A percentile compares a stretch with the other conserved stretches of the same genome.
Conservation (phyloP, 2,329 filamentous ascomycete species). For the Monosporascus sp. region DNA sequence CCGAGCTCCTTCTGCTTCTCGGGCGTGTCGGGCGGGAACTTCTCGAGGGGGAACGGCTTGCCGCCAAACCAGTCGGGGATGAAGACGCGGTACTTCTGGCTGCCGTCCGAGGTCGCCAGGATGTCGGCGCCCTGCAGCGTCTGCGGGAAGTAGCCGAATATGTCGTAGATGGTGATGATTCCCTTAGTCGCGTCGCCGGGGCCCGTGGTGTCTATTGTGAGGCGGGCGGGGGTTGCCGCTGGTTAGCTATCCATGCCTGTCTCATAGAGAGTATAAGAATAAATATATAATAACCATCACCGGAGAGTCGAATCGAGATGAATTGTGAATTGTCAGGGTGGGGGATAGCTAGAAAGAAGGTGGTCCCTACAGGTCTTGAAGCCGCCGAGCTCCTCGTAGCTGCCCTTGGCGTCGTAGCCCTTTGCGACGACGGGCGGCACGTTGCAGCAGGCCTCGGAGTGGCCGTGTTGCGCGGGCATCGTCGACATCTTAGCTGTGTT, state of each 20-base stretch:
- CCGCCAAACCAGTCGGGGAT: slow-evolving; percentile 91
- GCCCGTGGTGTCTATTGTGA: slow-evolving; percentile 39
- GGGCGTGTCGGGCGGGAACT: slow-evolving; percentile 57
- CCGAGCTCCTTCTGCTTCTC: slow-evolving; percentile 57
- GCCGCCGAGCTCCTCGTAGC: slow-evolving; percentile 50
- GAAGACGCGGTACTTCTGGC: slow-evolving; percentile 73
- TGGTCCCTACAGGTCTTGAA: slow-evolving; percentile 46
- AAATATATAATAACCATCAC: background rate
- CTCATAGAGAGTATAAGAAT: background rate
- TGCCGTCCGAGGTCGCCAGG: slow-evolving; percentile 48
- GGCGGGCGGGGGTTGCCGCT: background rate
- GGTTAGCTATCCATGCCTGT: background rate
- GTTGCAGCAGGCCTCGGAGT: slow-evolving; percentile 53
- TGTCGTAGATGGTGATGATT: slow-evolving; percentile 59
- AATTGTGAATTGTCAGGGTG: background rate
- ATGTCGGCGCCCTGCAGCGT: slow-evolving; percentile 67
- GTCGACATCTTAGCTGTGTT: slow-evolving; percentile 36
- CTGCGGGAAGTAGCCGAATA: slow-evolving; percentile 69
- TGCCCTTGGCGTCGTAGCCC: slow-evolving; percentile 50
- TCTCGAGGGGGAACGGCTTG: slow-evolving; percentile 52
- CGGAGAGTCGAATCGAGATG: background rate
- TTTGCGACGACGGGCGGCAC: slow-evolving; percentile 52
- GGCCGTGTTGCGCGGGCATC: slow-evolving; percentile 46
- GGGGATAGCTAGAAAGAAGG: background rate
- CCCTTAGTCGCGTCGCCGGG: slow-evolving; percentile 47